Evolutionary conservation across 805 yeast genomes (phyloP).

Genomic region (Tetrapisispora iriomotensis): DNA sequence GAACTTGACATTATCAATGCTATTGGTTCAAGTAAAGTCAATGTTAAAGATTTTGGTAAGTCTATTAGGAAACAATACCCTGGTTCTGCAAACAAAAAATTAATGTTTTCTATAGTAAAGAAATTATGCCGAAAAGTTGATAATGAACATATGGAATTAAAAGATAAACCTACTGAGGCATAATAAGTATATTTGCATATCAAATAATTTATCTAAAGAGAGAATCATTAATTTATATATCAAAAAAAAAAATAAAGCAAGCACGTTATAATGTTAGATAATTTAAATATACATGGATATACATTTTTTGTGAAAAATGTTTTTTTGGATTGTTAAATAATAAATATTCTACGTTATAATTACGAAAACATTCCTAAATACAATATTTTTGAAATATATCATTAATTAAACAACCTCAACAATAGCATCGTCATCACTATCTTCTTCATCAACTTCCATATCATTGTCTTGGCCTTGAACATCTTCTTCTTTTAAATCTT

Average conservation of each 20-base stretch:
- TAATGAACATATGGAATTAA: constrained; percentile 25
- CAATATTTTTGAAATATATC: too few relatives aligned
- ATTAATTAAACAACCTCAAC: constrained; percentile 28
- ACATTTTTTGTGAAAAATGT: too few relatives aligned
- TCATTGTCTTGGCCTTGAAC: constrained; percentile 20
- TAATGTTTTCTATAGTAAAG: constrained; percentile 24
- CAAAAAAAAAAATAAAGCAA: too few relatives aligned
- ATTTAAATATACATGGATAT: background rate
- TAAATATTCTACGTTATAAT: too few relatives aligned
- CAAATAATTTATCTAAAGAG: background rate
- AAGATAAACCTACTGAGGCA: constrained; percentile 6
- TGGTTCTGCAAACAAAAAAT: constrained; percentile 24
- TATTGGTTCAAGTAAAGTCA: constrained; percentile 33
- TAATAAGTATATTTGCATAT: background rate
- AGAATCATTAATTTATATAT: too few relatives aligned
- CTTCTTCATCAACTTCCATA: constrained; percentile 9
- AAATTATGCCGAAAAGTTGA: constrained; percentile 25
- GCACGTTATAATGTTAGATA: background rate
- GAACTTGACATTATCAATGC: constrained; percentile 62
- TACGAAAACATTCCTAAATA: background rate
- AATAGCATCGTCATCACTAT: constrained; percentile 25
- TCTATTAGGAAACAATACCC: constrained; percentile 45
- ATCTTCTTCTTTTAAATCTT: constrained; percentile 33
- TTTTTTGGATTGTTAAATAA: too few relatives aligned
- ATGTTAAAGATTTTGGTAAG: constrained; percentile 52